phyloP scores from a whole-genome alignment of 352 stramenopile species.

The Pythium vanterpoolii region DNA sequence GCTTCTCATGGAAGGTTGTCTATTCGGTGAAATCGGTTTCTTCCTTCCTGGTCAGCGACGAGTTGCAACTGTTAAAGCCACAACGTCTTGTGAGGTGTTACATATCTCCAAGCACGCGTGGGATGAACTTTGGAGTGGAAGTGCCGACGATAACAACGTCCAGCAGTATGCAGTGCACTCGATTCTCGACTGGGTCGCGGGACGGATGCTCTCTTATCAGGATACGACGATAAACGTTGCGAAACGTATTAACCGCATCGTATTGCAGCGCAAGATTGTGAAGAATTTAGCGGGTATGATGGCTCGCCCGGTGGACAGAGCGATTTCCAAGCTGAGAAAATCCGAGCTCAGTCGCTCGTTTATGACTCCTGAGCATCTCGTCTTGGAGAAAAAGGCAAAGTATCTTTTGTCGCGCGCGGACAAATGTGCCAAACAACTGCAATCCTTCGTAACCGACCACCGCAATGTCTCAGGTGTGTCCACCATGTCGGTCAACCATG shows the following conservation, averaged over 20 bases:
- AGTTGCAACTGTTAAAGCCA: slow-evolving; percentile 57
- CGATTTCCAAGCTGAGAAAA: background rate
- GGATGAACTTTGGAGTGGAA: slow-evolving; percentile 51
- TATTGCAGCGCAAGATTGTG: slow-evolving; percentile 30
- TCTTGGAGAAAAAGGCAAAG: slow-evolving; percentile 65
- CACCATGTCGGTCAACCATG: slow-evolving; percentile 4
- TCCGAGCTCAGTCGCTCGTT: slow-evolving; percentile 9
- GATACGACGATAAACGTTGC: slow-evolving; percentile 33
- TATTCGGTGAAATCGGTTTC: slow-evolving; percentile 73
- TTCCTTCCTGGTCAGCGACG: slow-evolving; percentile 58
- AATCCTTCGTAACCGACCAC: background rate
- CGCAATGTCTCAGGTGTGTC: background rate
- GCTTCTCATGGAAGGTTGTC: slow-evolving; percentile 49
- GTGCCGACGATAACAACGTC: slow-evolving; percentile 35
- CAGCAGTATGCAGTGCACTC: slow-evolving; percentile 52
- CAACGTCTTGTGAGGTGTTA: slow-evolving; percentile 57
- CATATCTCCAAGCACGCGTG: slow-evolving; percentile 60
- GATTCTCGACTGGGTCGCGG: slow-evolving; percentile 58
- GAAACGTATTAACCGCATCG: slow-evolving; percentile 34
- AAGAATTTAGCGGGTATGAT: slow-evolving; percentile 31
- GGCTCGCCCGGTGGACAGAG: slow-evolving; percentile 9
- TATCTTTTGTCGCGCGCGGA: slow-evolving; percentile 53
- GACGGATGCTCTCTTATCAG: slow-evolving; percentile 40
- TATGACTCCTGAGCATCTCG: slow-evolving; percentile 32
- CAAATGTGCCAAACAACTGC: slow-evolving; percentile 27